Conservation (phyloP, 2,329 filamentous ascomycete species). For the Fusarium subtropicale region DNA sequence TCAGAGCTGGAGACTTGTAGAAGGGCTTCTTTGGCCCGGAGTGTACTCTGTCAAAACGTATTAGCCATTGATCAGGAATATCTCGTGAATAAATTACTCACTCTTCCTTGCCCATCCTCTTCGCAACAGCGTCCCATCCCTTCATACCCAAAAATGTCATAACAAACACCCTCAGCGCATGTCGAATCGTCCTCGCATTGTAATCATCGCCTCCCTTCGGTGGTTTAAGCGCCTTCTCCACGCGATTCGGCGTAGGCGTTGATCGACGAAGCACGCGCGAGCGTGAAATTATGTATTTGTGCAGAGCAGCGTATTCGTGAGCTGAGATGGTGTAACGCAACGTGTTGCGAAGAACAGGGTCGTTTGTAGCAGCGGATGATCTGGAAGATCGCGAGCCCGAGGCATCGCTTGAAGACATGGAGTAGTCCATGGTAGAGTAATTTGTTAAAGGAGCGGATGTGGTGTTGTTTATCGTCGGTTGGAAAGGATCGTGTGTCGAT, state of each 20-base stretch:
- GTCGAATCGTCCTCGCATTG: constrained; percentile 76
- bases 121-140: constrained; percentile 66
- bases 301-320: constrained; percentile 85
- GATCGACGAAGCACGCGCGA: constrained; percentile 68
- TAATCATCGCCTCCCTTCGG: constrained; percentile 68
- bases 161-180: constrained; percentile 77
- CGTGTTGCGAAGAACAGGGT: constrained; percentile 84
- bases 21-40: constrained; percentile 63
- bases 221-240: constrained; percentile 57
- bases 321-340: constrained; percentile 87
- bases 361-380: constrained; percentile 50
- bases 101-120: constrained; percentile 61
- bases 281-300: constrained; percentile 83
- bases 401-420: constrained; percentile 39
- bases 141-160: constrained; percentile 73
- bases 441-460: constrained; percentile 4
- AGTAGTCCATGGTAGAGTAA: constrained; percentile 33
- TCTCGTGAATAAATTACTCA: constrained; percentile 49
- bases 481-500: constrained; percentile 17
- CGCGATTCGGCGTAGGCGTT: constrained; percentile 66
- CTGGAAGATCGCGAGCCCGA: constrained; percentile 39
- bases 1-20: constrained; percentile 75
- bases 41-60: constrained; percentile 35
- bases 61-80: constrained; percentile 6
- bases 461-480: constrained; percentile 2